phyloP scores from a whole-genome alignment of 768 basidiomycete species.

The Naganishia onofrii region DNA sequence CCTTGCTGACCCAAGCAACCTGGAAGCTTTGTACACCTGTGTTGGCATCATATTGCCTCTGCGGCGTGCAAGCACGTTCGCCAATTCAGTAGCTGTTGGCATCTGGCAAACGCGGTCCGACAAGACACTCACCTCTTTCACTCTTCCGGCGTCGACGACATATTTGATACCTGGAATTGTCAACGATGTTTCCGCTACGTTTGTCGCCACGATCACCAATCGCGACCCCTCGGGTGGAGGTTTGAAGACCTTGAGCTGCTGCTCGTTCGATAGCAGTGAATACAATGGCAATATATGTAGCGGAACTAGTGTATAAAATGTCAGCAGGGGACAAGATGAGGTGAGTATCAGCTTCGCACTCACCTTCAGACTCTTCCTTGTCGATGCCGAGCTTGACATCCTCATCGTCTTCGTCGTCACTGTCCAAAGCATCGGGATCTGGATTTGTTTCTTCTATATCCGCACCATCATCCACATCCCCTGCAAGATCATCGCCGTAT shows the following conservation, averaged over 20 bases:
- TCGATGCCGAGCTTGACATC: slow-evolving; percentile 61
- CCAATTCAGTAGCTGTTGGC: neutral
- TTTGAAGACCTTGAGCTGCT: slow-evolving; percentile 90
- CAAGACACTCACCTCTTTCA: slow-evolving; percentile 71
- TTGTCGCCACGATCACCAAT: slow-evolving; percentile 90
- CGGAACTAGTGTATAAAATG: slow-evolving; percentile 60
- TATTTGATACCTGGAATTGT: slow-evolving; percentile 97
- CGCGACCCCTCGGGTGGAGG: slow-evolving; percentile 75
- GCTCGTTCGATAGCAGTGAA: slow-evolving; percentile 84
- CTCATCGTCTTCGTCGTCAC: slow-evolving; percentile 70
- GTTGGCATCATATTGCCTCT: slow-evolving; percentile 77
- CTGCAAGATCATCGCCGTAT: slow-evolving; percentile 58
- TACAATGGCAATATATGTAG: slow-evolving; percentile 95
- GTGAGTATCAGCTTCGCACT: slow-evolving; percentile 26
- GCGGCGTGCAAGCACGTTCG: slow-evolving; percentile 2
- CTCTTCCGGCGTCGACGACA: slow-evolving; percentile 93
- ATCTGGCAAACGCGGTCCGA: too few species aligned
- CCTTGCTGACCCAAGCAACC: slow-evolving; percentile 90
- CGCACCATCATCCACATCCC: slow-evolving; percentile 62
- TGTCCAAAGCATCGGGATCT: slow-evolving; percentile 63
- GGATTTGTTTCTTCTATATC: slow-evolving; percentile 54
- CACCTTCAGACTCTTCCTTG: slow-evolving; percentile 64
- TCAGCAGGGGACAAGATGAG: neutral
- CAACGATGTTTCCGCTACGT: slow-evolving; percentile 93
- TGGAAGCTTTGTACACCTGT: slow-evolving; percentile 89